A percentile compares a stretch with the other conserved stretches of the same genome.
phyloP scores from a whole-genome alignment of 2,329 filamentous ascomycete species.

The Aspergillus sp. region DNA sequence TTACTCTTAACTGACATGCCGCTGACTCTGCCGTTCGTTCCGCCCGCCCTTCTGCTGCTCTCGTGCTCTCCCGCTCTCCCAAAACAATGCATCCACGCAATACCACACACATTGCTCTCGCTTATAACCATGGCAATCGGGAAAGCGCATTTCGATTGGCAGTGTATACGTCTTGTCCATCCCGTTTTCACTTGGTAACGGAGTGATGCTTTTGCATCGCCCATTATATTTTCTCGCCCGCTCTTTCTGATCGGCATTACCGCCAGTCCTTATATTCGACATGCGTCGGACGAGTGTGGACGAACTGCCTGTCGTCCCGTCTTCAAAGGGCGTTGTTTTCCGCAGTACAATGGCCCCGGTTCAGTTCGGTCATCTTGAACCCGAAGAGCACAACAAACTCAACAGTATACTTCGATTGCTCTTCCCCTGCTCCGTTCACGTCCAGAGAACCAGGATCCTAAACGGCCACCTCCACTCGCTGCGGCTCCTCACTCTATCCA shows the following conservation, averaged over 20 bases:
- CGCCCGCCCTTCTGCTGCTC: no score
- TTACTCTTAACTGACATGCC: no score
- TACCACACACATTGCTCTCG: no score
- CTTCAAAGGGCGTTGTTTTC: neutral
- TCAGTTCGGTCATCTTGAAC: conserved; percentile 1
- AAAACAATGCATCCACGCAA: no score
- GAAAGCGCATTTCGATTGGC: no score
- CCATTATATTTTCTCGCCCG: neutral
- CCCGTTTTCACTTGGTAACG: no score
- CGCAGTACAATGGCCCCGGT: neutral
- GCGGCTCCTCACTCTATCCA: conserved; percentile 28
- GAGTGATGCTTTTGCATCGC: no score
- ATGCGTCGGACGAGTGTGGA: neutral
- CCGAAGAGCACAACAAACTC: conserved; percentile 15
- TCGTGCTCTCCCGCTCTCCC: no score
- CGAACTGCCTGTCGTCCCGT: no score
- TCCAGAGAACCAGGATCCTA: conserved; percentile 17
- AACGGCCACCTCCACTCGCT: conserved; percentile 28
- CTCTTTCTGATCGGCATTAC: neutral
- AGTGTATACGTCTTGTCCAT: no score
- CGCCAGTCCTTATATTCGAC: neutral
- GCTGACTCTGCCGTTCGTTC: no score
- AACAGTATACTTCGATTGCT: conserved; percentile 21
- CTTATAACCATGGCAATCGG: no score
- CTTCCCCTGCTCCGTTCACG: conserved; percentile 21